Evolutionary conservation across 768 basidiomycete genomes (phyloP).

Genomic region (Coprinopsis marcescibilis): DNA sequence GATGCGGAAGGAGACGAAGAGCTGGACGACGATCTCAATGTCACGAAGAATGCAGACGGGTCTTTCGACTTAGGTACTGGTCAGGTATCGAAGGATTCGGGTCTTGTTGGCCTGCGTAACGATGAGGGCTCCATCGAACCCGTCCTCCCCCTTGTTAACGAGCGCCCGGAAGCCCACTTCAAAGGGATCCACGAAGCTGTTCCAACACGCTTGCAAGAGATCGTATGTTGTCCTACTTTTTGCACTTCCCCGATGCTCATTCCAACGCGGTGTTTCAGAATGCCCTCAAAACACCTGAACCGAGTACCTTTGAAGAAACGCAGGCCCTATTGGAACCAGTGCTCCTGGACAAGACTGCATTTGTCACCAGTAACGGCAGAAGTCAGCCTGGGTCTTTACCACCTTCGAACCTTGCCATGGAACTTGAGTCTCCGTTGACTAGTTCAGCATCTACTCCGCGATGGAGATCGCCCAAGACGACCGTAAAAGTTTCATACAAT

Average conservation of each 20-base stretch:
- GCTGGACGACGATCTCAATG: constrained; percentile 34
- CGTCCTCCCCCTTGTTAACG: constrained; percentile 18
- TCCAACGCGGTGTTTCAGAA: constrained; percentile 10
- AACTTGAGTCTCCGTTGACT: constrained; percentile 22
- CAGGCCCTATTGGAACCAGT: constrained; percentile 28
- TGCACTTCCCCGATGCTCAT: background rate
- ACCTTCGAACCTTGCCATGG: constrained; percentile 11
- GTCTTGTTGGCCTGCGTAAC: constrained; percentile 45
- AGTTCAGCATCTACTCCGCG: constrained; percentile 19
- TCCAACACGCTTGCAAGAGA: constrained; percentile 48
- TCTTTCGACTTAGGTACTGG: constrained; percentile 18
- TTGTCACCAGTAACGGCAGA: background rate
- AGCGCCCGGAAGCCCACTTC: constrained; percentile 40
- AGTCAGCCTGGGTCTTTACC: background rate
- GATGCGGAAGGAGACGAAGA: constrained; percentile 63
- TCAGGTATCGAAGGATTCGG: constrained; percentile 19
- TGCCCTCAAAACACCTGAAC: constrained; percentile 10
- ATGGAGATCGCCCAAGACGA: constrained; percentile 21
- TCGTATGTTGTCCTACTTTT: constrained; percentile 37
- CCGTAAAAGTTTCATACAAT: constrained; percentile 23
- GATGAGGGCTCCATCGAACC: constrained; percentile 51
- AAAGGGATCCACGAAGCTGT: constrained; percentile 45
- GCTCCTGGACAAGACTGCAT: constrained; percentile 12
- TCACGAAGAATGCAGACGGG: constrained; percentile 35
- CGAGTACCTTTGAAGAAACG: constrained; percentile 38